Base-by-base conservation (phyloP, 345 rosid species). In the Toxicodendron radicans region DNA sequence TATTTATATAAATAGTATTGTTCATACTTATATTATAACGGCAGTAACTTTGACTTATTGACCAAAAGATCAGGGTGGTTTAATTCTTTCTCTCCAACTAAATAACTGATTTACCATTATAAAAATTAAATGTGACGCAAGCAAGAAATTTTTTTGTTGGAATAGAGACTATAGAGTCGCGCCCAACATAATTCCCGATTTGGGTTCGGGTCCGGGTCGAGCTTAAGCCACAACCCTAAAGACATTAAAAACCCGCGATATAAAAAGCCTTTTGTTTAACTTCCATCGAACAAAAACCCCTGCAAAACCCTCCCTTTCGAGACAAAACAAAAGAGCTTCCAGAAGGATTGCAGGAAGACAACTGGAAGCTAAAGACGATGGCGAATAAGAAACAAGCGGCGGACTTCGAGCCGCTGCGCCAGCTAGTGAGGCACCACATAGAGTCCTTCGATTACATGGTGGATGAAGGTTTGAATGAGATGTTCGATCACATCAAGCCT, bases 391-490 rank as follows among this genome's bases (percentile, higher is more conserved):
- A 30, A 70, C 54, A 79, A 18, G 82, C 41, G 49, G 82, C 76
- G 66, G 88, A 90, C 53, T 85, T 77, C 21, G 79, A 71, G 75
- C 93, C 84, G 69, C 76, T 93, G 67, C 81, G 78, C 33, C 86
- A 89, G 77, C 94, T 95, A 41, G 88, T 93, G 64, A 83, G 78
- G 24, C 99, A 91, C 74, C 99, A 95, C 74, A 80, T 93, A 51
- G 96, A 92, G 73, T 95, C 99, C 0, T 89, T 84, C 70, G 90
- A 95, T 88, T 87, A 92, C 89, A 87, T 91, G 89, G 75, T 86
- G 14, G 92, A 87, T 0, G 70, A 79, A 75, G 99, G 99, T n/a
- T 83, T 95, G 14, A 93, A 87, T 16, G 78, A 80, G 33, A 95
- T 95, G 98, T 64, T 93, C 74, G 72, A 73, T 35, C 77, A 77